Conservation (phyloP, 2,329 filamentous ascomycete genomes). For the Hypoxylon sp. region DNA sequence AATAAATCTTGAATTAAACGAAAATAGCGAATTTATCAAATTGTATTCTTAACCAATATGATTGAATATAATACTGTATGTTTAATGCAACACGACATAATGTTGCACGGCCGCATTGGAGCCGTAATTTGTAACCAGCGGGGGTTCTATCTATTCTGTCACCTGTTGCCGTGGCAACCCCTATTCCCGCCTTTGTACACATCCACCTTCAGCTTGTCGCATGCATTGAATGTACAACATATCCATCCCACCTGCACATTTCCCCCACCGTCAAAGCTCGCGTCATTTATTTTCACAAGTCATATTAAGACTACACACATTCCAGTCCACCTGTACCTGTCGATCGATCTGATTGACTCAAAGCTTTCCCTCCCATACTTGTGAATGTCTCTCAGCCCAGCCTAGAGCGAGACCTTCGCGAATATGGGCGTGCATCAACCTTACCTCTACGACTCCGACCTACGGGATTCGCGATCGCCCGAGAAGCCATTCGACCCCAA, state of each 20-base stretch:
- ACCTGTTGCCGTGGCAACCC: constrained; percentile 43
- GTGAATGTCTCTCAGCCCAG: constrained; percentile 35
- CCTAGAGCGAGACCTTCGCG: constrained; percentile 32
- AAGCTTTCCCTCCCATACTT: constrained; percentile 18
- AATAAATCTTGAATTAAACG: no score
- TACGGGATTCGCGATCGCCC: constrained; percentile 40
- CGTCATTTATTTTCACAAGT: constrained; percentile 19
- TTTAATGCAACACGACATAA: constrained; percentile 7
- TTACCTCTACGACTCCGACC: constrained; percentile 44
- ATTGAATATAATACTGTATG: background rate
- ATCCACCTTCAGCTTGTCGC: constrained; percentile 3
- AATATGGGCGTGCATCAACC: constrained; percentile 44
- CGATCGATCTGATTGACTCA: constrained; percentile 21
- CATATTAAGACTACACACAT: constrained; percentile 31
- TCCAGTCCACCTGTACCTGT: constrained; percentile 19
- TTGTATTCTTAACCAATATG: constrained; percentile 7
- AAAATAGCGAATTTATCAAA: no score
- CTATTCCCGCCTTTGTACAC: constrained; percentile 3
- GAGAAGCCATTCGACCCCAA: constrained; percentile 72
- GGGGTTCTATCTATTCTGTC: constrained; percentile 12
- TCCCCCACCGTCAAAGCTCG: constrained; percentile 20
- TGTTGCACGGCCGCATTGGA: constrained; percentile 2
- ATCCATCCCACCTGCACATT: constrained; percentile 12
- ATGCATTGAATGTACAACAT: background rate
- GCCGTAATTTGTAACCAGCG: no score